Percentiles rank a stretch among this genome's conserved stretches.
phyloP scores from a whole-genome alignment of 2,329 filamentous ascomycete species.

The Immersiporthe knoxdaviesiana region DNA sequence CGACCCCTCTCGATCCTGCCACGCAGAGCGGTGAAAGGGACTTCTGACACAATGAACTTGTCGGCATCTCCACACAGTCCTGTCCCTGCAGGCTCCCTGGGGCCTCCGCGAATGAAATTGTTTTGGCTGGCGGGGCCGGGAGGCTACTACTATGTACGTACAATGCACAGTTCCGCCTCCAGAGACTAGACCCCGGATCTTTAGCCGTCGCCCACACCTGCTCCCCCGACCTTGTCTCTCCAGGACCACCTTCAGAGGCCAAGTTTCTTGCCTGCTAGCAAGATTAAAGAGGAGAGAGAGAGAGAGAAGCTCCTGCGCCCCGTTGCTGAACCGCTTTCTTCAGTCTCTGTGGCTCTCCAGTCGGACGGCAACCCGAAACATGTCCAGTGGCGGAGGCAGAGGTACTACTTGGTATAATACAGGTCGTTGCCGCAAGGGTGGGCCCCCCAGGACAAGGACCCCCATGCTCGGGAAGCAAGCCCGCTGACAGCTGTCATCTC shows the following conservation, averaged over 20 bases:
- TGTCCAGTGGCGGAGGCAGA: neutral
- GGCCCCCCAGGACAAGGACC: neutral
- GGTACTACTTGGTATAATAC: too few relatives aligned
- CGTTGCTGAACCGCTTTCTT: neutral
- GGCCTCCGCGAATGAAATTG: neutral
- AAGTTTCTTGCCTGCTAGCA: neutral
- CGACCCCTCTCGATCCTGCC: neutral
- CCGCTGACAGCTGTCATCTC: constrained; percentile 29
- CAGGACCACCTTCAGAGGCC: neutral
- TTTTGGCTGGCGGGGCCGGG: neutral
- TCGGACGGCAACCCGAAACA: constrained; percentile 1
- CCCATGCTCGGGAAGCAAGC: constrained; percentile 21
- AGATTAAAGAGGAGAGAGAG: too few relatives aligned
- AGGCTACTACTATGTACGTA: neutral
- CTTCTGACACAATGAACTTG: neutral
- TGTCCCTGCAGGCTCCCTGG: neutral
- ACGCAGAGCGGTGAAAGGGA: neutral
- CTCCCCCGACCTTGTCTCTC: neutral
- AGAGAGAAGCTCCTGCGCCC: neutral
- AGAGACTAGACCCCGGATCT: neutral
- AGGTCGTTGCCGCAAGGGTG: constrained; percentile 8
- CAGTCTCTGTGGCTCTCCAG: neutral
- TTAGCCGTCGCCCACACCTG: neutral
- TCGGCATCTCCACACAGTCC: neutral
- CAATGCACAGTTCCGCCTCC: neutral